Base-by-base conservation (phyloP, 257 asterid species). In the Scutellaria barbata region DNA sequence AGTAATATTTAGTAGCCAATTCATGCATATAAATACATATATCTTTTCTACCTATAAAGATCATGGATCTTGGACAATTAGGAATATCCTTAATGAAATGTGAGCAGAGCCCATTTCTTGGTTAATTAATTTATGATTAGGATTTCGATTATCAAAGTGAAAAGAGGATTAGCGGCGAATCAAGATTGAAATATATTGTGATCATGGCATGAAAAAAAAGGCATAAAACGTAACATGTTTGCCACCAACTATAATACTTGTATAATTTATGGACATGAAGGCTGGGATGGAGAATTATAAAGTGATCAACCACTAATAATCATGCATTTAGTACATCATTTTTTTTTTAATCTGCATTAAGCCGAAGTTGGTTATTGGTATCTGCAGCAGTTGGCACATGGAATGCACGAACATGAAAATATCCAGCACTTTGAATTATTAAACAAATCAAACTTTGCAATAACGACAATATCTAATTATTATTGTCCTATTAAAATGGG, bases 321-420 rank as follows among this genome's bases (percentile, higher is more conserved):
- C 40, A 63, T 63, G 51, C 47, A 76, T 64, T 48, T 35, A 71
- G 51, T 57, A 17, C 11, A 12, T 12, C 8, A 8, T 10, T 74
- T 40, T 22, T 40, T 22, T 11, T 39, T 11, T 13, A 69, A 14
- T 35, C 9, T 64, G 71, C 48, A 71, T 61, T 59, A 54, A 30
- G 14, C 46, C 48, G 60, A 66, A 66, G 54, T 76, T 73, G 68
- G 73, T 69, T 69, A 59, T 68, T 68, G 77, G 43, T 66, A 37
- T 63, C 47, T 71, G 71, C 60, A 9, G 72, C 75, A 65, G 69
- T 64, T 59, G 76, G 80, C 85, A 77, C 85, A 81, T 81, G 85
- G 77, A 69, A 56, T 53, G 77, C 73, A 74, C 60, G 43, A 70
- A 41, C 20, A 5, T 10, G 50, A 52, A 76, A 73, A 73, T 73